Evolutionary conservation across 176 grass and related monocot species (phyloP).

Genomic region (Alopecurus myosuroides): DNA sequence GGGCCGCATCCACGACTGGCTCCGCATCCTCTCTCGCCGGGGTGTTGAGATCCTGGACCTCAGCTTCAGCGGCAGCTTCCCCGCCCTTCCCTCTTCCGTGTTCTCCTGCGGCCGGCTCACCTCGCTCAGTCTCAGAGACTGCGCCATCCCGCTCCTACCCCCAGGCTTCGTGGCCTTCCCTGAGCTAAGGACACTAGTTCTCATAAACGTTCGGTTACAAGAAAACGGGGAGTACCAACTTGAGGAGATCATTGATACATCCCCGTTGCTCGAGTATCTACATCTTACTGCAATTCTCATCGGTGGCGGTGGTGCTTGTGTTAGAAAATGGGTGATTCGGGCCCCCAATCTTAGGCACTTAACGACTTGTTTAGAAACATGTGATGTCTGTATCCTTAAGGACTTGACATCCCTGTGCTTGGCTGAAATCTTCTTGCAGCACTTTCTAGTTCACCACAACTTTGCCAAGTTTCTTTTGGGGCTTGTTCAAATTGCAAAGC

Average conservation of each 20-base stretch:
- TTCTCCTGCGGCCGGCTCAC: neutral
- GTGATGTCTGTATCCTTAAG: neutral
- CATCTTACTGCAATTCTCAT: neutral
- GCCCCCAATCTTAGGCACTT: neutral
- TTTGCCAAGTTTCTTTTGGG: neutral
- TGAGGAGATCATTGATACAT: constrained; percentile 47
- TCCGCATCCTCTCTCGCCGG: neutral
- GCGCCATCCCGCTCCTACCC: neutral
- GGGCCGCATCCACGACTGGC: constrained; percentile 7
- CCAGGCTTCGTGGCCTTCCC: neutral
- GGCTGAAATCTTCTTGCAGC: neutral
- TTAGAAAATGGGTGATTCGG: neutral
- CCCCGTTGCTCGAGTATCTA: neutral
- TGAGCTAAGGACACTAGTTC: neutral
- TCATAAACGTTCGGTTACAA: neutral
- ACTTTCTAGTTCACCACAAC: neutral
- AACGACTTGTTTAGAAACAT: neutral
- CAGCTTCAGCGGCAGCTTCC: neutral
- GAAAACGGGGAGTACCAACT: constrained; percentile 13
- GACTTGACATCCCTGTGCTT: neutral
- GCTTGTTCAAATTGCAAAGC: neutral
- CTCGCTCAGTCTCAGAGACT: neutral
- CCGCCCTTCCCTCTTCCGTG: constrained; percentile 1
- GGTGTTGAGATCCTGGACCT: constrained; percentile 5
- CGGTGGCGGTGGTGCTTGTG: neutral